Conservation (phyloP, 768 basidiomycete genomes). For the Lentinula lateritia region DNA sequence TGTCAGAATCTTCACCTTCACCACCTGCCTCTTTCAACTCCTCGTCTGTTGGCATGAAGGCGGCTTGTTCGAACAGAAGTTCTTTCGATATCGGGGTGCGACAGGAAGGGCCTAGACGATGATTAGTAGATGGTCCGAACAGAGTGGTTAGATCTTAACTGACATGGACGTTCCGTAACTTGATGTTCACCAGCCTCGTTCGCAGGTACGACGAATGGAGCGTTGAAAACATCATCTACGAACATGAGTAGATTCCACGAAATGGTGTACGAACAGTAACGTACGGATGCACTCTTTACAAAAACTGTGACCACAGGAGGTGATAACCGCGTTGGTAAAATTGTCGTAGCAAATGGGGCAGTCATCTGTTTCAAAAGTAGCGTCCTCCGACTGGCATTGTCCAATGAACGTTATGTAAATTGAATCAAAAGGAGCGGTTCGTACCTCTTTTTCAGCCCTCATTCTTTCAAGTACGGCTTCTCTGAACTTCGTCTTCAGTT, state of each 20-base stretch:
- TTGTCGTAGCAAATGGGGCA: constrained; percentile 66
- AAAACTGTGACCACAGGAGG: constrained; percentile 56
- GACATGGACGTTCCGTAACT: constrained; percentile 46
- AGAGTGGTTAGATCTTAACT: constrained; percentile 13
- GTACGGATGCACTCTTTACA: constrained; percentile 55
- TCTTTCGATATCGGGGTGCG: constrained; percentile 41
- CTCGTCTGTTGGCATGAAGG: constrained; percentile 56
- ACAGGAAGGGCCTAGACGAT: constrained; percentile 53
- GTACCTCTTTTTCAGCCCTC: constrained; percentile 48
- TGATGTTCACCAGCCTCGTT: constrained; percentile 26
- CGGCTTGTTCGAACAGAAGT: constrained; percentile 46
- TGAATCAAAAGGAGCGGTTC: constrained; percentile 6
- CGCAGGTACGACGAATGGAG: constrained; percentile 25
- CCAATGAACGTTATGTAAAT: background rate
- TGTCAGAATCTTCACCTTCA: constrained; percentile 23
- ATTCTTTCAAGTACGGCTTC: constrained; percentile 37
- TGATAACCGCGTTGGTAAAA: constrained; percentile 48
- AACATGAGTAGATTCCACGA: background rate
- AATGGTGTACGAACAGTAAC: constrained; percentile 10
- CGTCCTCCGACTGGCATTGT: constrained; percentile 35
- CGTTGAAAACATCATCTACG: constrained; percentile 40
- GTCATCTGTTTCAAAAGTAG: constrained; percentile 47
- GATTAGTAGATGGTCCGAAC: background rate
- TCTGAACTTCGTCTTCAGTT: constrained; percentile 42
- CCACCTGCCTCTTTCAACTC: constrained; percentile 22